Percentiles rank a stretch among this genome's conserved stretches.
phyloP scores from a whole-genome alignment of 345 rosid genomes.

The Gossypium sturtianum region DNA sequence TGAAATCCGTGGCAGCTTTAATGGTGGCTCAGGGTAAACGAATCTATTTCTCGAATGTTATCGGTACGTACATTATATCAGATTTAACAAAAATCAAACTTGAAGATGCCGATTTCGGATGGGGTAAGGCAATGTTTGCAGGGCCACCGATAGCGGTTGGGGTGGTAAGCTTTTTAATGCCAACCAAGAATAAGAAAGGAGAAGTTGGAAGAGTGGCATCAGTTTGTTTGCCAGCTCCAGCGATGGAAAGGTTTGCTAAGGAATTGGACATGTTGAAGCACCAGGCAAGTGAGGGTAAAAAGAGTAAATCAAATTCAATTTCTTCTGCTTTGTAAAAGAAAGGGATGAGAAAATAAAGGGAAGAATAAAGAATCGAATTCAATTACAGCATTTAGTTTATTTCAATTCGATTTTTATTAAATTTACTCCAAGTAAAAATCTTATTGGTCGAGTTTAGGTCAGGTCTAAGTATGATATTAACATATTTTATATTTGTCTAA shows the following conservation, averaged over 20 bases:
- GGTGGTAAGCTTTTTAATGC: neutral
- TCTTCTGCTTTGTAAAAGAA: neutral
- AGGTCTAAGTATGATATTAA: too few relatives aligned
- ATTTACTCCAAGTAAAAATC: too few relatives aligned
- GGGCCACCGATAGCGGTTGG: neutral
- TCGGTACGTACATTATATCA: constrained; percentile 30
- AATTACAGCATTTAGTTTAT: too few relatives aligned
- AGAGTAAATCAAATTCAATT: neutral
- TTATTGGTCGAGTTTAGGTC: too few relatives aligned
- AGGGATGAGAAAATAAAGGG: too few relatives aligned
- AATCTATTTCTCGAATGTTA: constrained; percentile 22
- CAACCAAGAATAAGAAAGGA: constrained; percentile 2
- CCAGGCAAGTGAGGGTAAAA: neutral
- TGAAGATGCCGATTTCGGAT: constrained; percentile 34
- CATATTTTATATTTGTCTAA: too few relatives aligned
- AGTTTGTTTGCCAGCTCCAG: neutral
- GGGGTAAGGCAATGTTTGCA: constrained; percentile 50
- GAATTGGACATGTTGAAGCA: neutral
- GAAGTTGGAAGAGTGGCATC: too few relatives aligned
- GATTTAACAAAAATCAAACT: constrained; percentile 35
- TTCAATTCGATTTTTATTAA: too few relatives aligned
- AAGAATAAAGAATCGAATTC: too few relatives aligned
- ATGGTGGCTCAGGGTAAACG: constrained; percentile 34
- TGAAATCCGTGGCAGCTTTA: constrained; percentile 42
- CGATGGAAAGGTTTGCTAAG: neutral